These are phyloP conservation scores for Aurifilum marmelostoma DNA, from an alignment of 2,329 filamentous ascomycete genomes.

Conservation along the genomic window DNA sequence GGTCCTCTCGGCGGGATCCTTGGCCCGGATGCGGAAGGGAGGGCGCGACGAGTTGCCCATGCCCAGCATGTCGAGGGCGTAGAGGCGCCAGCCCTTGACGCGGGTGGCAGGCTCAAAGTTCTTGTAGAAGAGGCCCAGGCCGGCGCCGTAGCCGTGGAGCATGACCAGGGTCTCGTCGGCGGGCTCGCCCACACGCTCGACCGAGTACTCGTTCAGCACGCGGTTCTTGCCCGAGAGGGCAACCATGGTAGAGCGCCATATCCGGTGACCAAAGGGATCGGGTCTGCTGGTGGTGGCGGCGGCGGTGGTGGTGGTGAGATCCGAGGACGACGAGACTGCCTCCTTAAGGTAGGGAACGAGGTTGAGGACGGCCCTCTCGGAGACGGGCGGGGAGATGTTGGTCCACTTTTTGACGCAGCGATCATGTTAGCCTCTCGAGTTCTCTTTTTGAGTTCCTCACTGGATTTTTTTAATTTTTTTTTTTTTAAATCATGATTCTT, in stretches of 20 bases:
- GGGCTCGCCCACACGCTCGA: conserved; percentile 80
- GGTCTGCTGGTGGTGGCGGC: conserved; percentile 55
- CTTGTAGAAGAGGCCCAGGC: conserved; percentile 96
- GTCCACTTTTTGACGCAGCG: conserved; percentile 68
- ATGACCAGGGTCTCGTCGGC: conserved; percentile 89
- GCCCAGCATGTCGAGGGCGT: conserved; percentile 90
- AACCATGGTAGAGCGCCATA: conserved; percentile 87
- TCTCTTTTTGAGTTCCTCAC: no score
- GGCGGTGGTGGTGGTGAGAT: conserved; percentile 42
- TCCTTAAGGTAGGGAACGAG: conserved; percentile 82
- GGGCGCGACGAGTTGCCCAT: conserved; percentile 91
- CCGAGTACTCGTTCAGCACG: conserved; percentile 88
- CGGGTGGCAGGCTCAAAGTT: conserved; percentile 91
- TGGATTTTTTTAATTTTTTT: no score
- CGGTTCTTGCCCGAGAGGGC: conserved; percentile 82
- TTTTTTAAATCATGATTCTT: no score
- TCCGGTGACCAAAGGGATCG: conserved; percentile 82
- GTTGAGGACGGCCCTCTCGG: conserved; percentile 86
- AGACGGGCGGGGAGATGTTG: conserved; percentile 76
- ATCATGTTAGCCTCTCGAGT: conserved; percentile 13
- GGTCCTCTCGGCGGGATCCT: conserved; percentile 80
- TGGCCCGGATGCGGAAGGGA: conserved; percentile 81
- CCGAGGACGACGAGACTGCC: conserved; percentile 59
- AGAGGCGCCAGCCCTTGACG: conserved; percentile 80
- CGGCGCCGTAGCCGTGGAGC: conserved; percentile 94